Evolutionary conservation across 805 yeast genomes (phyloP).

Genomic region (Metschnikowia orientalis): DNA sequence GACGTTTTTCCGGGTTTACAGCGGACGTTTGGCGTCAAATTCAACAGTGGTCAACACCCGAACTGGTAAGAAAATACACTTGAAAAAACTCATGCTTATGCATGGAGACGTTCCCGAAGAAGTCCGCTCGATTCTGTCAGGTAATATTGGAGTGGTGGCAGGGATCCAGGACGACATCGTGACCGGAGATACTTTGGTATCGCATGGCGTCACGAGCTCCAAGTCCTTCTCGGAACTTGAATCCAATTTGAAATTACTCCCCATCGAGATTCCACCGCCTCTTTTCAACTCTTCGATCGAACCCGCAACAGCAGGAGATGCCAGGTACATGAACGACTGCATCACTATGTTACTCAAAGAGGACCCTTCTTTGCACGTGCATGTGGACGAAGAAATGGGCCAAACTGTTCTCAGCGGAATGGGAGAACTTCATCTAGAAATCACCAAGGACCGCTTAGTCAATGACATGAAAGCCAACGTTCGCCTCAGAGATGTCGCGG

Average conservation of each 20-base stretch:
- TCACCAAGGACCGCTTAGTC: conserved; percentile 74
- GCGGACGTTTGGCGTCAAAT: conserved; percentile 67
- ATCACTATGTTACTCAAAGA: conserved; percentile 66
- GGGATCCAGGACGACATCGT: conserved; percentile 64
- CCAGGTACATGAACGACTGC: conserved; percentile 65
- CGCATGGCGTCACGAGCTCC: conserved; percentile 46
- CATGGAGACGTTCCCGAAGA: conserved; percentile 84
- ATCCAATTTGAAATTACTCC: conserved; percentile 50
- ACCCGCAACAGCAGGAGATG: conserved; percentile 80
- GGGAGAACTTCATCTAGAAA: conserved; percentile 96
- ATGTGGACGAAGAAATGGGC: conserved; percentile 78
- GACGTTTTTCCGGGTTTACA: conserved; percentile 84
- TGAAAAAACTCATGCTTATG: conserved; percentile 72
- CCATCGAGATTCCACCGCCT: conserved; percentile 86
- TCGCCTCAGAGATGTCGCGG: conserved; percentile 77
- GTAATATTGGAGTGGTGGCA: conserved; percentile 88
- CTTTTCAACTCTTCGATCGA: conserved; percentile 83
- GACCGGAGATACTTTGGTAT: conserved; percentile 88
- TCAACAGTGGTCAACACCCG: conserved; percentile 63
- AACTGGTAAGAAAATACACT: conserved; percentile 59
- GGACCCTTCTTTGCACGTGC: conserved; percentile 80
- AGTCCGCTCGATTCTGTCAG: conserved; percentile 57
- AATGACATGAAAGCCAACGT: conserved; percentile 79
- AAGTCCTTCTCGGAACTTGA: conserved; percentile 41
- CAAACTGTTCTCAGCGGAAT: conserved; percentile 89